Base-by-base conservation (phyloP, 306 rosid genomes). In the Ziziphus jujuba region DNA sequence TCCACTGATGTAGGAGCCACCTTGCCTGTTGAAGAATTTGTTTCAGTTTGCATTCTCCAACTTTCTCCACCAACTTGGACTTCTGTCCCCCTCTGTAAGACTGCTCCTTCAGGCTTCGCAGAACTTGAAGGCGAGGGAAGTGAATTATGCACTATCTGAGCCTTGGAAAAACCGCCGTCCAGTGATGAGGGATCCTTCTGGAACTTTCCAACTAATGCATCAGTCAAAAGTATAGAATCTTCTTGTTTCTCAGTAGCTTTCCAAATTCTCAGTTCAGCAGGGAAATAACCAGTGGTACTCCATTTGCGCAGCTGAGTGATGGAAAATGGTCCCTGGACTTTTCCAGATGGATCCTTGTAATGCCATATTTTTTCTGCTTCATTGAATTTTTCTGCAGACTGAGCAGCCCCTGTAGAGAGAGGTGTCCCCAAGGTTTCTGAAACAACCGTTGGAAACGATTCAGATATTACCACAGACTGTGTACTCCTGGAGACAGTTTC, bases 241-340 rank as follows among this genome's bases (percentile, higher is more conserved):
- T 88, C 97, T 74, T 79, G 82, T 35, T 69, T 85, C 71, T 87
- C 96, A 3, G 75, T 72, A 62, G 71, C 22, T 80, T 50, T 90
- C 99, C 99, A 95, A 75, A 91, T 83, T 82, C 64, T 81, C 84
- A 95, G 79, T 66, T 95, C 92, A 35, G 81, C 75, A 65, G 99
- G 99, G 67, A 95, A 95, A 72, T 91, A 95, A 67, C 97, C 99
- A 20, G 96, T 95, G 77, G 74, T 87, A 64, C 67, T 91, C 99
- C 99, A 95, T 73, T 95, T 95, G 21, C 99, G 91, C 28, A 95
- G 80, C 78, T 95, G 99, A 58, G 79, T 77, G 65, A 88, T 87
- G 31, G 97, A 95, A 85, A 95, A 95, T 48, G 99, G 99, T 66
- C 99, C 99, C 83, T 95, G 99, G 65, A 88, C 74, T 81, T 95